These are phyloP conservation scores for Chlamydomonas schloesseri DNA, from an alignment of 139 green algal species.

Conservation along the genomic window DNA sequence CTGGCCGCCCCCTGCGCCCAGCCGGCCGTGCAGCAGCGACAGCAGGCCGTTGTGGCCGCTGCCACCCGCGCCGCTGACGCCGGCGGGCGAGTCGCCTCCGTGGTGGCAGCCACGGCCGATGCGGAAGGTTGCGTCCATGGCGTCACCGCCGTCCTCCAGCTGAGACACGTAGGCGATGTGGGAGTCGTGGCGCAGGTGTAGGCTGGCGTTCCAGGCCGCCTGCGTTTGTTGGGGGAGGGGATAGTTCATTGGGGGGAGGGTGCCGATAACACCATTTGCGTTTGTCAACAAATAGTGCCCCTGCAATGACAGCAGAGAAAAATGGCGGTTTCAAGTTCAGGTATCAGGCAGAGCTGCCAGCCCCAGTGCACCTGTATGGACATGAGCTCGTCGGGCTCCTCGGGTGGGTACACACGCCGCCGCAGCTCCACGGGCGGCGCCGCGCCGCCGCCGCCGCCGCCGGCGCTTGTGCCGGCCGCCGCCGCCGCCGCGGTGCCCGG, in stretches of 20 bases:
- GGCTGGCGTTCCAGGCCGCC: slow-evolving; percentile 32
- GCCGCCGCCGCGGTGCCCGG: background rate
- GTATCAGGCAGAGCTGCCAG: too few species aligned
- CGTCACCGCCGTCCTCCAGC: slow-evolving; percentile 39
- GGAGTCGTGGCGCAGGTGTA: slow-evolving; percentile 26
- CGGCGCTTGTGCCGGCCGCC: background rate
- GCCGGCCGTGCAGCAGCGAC: slow-evolving; percentile 26
- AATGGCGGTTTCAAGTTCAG: too few species aligned
- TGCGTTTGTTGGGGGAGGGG: background rate
- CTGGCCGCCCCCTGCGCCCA: background rate
- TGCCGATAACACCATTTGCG: too few species aligned
- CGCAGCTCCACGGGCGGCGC: background rate
- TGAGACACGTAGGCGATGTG: slow-evolving; percentile 21
- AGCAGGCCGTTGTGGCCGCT: slow-evolving; percentile 29
- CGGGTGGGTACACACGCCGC: slow-evolving; percentile 8
- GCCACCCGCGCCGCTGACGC: background rate
- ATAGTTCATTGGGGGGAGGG: too few species aligned
- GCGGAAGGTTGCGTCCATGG: slow-evolving; percentile 45
- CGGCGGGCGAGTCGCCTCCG: background rate
- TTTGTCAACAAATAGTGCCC: too few species aligned
- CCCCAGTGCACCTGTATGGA: background rate
- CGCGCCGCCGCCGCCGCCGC: background rate
- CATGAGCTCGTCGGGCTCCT: slow-evolving; percentile 41
- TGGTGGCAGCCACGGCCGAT: slow-evolving; percentile 29
- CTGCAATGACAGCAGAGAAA: too few species aligned